Percentiles rank a stretch among this genome's conserved stretches.
phyloP scores from a whole-genome alignment of 805 yeast species.

The Ogataea angusta region DNA sequence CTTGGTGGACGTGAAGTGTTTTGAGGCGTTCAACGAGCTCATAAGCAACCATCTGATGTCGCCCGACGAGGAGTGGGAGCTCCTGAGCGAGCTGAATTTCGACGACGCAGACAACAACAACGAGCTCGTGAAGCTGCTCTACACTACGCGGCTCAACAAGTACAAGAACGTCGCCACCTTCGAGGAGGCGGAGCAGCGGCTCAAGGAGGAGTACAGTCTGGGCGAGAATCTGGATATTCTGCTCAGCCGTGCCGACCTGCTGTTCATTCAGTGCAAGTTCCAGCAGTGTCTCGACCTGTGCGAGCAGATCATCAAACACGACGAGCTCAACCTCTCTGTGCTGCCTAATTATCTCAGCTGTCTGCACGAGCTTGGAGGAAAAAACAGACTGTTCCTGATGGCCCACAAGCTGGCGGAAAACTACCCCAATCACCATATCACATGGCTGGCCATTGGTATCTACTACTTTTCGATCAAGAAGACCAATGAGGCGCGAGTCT shows the following conservation, averaged over 20 bases:
- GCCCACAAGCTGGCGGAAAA: constrained; percentile 85
- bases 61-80: constrained; percentile 85
- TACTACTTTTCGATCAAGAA: constrained; percentile 77
- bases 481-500: constrained; percentile 78
- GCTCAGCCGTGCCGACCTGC: constrained; percentile 62
- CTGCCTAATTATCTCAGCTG: constrained; percentile 81
- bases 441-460: constrained; percentile 92
- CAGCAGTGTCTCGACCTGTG: constrained; percentile 73
- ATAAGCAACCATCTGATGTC: constrained; percentile 69
- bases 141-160: constrained; percentile 73
- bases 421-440: constrained; percentile 74
- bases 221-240: constrained; percentile 68
- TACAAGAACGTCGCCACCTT: constrained; percentile 56
- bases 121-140: constrained; percentile 73
- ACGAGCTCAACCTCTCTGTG: constrained; percentile 67
- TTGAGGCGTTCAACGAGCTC: constrained; percentile 84
- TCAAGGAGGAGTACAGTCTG: constrained; percentile 70
- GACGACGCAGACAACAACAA: constrained; percentile 74
- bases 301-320: constrained; percentile 54
- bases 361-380: constrained; percentile 78
- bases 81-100: constrained; percentile 61
- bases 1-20: constrained; percentile 83
- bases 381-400: constrained; percentile 71
- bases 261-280: constrained; percentile 74
- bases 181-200: constrained; percentile 61